Evolutionary conservation across 805 yeast species (phyloP).

Genomic region (Yamadazyma tumulicola): DNA sequence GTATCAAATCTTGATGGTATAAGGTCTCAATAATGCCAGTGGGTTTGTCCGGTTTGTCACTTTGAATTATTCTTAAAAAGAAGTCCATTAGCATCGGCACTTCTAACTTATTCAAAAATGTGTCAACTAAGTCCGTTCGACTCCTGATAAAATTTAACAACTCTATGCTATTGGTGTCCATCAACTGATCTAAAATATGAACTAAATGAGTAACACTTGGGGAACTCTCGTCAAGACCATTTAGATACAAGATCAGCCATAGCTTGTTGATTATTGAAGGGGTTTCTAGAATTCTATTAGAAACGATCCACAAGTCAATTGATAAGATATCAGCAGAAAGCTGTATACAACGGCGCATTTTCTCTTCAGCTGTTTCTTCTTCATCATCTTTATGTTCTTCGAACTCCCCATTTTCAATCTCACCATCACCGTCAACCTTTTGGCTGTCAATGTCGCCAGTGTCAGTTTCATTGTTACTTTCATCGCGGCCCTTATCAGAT

Average conservation of each 20-base stretch:
- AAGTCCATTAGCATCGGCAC: constrained; percentile 95
- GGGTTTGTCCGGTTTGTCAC: constrained; percentile 86
- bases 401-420: constrained; percentile 3
- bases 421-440: constrained; percentile 1
- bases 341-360: constrained; percentile 35
- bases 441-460: background rate
- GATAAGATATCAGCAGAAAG: constrained; percentile 39
- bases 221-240: constrained; percentile 31
- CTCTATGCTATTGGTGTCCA: constrained; percentile 56
- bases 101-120: constrained; percentile 81
- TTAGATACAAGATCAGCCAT: constrained; percentile 36
- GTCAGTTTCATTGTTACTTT: constrained; percentile 4
- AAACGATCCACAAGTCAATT: constrained; percentile 40
- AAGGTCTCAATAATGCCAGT: constrained; percentile 81
- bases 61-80: constrained; percentile 79
- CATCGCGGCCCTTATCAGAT: constrained; percentile 7
- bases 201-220: constrained; percentile 39
- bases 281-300: constrained; percentile 40
- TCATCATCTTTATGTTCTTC: constrained; percentile 8
- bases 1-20: constrained; percentile 68
- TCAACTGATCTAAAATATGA: constrained; percentile 82
- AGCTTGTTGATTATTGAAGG: constrained; percentile 37
- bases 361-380: constrained; percentile 30
- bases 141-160: constrained; percentile 67
- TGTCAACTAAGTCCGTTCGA: constrained; percentile 68